Percentiles rank a stretch among this genome's conserved stretches.
Evolutionary conservation across 306 rosid genomes (phyloP).

Genomic region (Fagus crenata): DNA sequence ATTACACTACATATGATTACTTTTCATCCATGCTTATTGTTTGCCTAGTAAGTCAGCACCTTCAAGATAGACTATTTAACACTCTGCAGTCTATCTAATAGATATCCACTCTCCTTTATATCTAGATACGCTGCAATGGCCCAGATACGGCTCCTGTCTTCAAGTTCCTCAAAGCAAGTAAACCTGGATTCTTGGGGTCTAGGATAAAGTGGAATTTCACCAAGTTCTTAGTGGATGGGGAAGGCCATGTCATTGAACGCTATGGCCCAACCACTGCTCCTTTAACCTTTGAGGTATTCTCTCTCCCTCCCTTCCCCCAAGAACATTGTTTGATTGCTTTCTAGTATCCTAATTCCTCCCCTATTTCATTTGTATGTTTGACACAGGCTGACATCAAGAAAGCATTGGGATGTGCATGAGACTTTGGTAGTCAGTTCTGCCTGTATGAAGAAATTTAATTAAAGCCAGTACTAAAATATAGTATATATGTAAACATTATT

Average conservation of each 20-base stretch:
- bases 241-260: constrained; percentile 67
- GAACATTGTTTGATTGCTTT: constrained; percentile 3
- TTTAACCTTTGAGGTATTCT: constrained; percentile 60
- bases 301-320: constrained; percentile 11
- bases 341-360: constrained; percentile 3
- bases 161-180: constrained; percentile 71
- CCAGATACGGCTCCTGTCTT: constrained; percentile 57
- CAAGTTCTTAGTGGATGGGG: constrained; percentile 72
- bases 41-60: not conserved
- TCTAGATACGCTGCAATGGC: constrained; percentile 81
- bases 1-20: not conserved
- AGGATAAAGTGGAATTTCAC: constrained; percentile 97
- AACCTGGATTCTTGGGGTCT: constrained; percentile 59
- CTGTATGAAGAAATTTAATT: not conserved
- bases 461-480: not conserved
- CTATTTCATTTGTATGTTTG: constrained; percentile 20
- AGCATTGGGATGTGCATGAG: constrained; percentile 66
- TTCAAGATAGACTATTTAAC: not conserved
- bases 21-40: not conserved
- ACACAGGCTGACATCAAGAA: constrained; percentile 73
- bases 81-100: not conserved
- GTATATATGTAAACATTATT: not conserved
- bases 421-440: constrained; percentile 13
- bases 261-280: constrained; percentile 71
- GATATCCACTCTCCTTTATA: not conserved